A percentile compares a stretch with the other conserved stretches of the same genome.
Evolutionary conservation across 208 protist species (phyloP).

Genomic region (Leishmania martiniquensis): DNA sequence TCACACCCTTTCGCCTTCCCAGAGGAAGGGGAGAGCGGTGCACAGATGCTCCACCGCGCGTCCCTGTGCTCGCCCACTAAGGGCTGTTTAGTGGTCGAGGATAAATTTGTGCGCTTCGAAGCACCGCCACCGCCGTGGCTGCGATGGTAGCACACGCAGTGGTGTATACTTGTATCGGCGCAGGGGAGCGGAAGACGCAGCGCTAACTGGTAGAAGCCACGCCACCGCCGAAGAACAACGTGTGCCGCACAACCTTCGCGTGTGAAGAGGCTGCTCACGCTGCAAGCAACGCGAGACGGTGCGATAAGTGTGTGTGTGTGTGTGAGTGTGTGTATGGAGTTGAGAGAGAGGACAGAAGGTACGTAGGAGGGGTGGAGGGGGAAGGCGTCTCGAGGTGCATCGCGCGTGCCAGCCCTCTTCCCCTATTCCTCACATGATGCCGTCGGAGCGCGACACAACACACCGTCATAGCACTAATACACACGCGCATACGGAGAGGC

Average conservation of each 20-base stretch:
- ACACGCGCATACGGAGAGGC: background rate
- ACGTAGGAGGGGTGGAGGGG: too few relatives aligned
- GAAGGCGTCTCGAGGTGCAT: background rate
- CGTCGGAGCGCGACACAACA: background rate
- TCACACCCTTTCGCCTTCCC: background rate
- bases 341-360: too few relatives aligned
- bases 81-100: background rate
- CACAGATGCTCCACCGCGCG: background rate
- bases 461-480: background rate
- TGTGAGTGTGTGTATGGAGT: too few relatives aligned
- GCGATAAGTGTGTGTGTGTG: too few relatives aligned
- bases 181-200: background rate
- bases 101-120: conserved; percentile 23
- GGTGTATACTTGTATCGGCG: background rate
- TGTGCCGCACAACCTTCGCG: background rate
- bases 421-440: background rate
- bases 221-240: background rate
- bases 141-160: background rate
- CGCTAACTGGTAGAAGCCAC: background rate
- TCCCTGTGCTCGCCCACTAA: background rate
- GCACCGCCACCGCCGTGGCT: conserved; percentile 23
- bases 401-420: conserved; percentile 1
- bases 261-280: background rate
- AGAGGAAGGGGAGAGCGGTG: background rate
- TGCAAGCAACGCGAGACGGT: background rate